Base-by-base conservation (phyloP, 139 green algal genomes). In the Chlorella sorokiniana region DNA sequence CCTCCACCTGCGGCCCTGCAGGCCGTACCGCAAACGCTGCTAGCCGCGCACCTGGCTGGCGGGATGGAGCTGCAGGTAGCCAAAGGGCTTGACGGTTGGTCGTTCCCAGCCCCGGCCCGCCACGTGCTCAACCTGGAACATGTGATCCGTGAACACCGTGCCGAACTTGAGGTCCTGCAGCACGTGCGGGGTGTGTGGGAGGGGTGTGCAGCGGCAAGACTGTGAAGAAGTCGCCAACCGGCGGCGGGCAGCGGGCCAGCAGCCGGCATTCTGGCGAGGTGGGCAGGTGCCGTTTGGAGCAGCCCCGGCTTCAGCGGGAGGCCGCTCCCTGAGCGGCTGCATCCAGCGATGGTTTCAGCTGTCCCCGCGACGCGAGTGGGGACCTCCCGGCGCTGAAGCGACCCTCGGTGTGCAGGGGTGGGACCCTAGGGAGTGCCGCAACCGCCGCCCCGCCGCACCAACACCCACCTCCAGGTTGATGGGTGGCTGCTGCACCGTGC, bases 61-160 rank as follows among this genome's bases (percentile, higher is more conserved):
- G 5, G 94, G 94, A 81, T 97, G 94, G 61, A 97, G 45, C 11
- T 73, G 42, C 25, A 97, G 64, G 20, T 70, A 33, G 2, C 33
- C 81, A 54, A 95, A 86, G 2, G 91, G 91, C 25, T 84, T 54
- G 81, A 97, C 93, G 6, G 45, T 44, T 7, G 94, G 94, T 31
- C 18, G 27, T 9, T 38, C 68, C 94, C 94, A 97, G 31, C 94
- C 94, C n/a, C 62, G 11, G 14, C 41, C 84, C 7, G 31, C 80
- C 6, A 29, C 51, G 78, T 95, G 91, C 41, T 93, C 72, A 3
- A 86, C 76, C 33, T 83, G 16, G 25, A 97, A 79, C 93, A 97
- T 94, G 81, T 97, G 94, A 52, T 96, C 91, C 0, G 91, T 93
- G 81, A 94, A 94, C 3, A 82, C 41, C 8, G 79, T 86, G 27